These are phyloP conservation scores for Cordyceps tenuipes DNA, from an alignment of 2,329 filamentous ascomycete genomes.

Conservation along the genomic window DNA sequence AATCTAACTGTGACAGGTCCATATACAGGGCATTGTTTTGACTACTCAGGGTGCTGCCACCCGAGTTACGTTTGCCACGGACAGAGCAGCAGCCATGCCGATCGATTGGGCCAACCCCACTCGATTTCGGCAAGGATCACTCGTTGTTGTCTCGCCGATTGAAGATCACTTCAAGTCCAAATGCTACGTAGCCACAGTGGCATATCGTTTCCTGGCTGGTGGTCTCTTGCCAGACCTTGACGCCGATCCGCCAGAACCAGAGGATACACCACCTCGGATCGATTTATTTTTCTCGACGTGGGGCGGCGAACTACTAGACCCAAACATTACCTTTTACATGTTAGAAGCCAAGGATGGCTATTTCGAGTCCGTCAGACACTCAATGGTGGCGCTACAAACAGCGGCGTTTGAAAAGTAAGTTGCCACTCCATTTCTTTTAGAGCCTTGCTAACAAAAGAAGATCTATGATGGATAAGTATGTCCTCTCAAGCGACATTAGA, in stretches of 20 bases:
- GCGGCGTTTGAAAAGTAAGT: slow-evolving; percentile 37
- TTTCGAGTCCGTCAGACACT: slow-evolving; percentile 68
- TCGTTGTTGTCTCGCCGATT: slow-evolving; percentile 44
- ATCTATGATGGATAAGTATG: not conserved
- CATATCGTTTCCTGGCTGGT: slow-evolving; percentile 54
- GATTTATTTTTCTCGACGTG: slow-evolving; percentile 63
- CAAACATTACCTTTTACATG: slow-evolving; percentile 65
- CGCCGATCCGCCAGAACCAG: slow-evolving; percentile 3
- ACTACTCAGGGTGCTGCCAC: slow-evolving; percentile 54
- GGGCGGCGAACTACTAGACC: slow-evolving; percentile 57
- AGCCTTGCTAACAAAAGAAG: not conserved
- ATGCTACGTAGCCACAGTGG: slow-evolving; percentile 65
- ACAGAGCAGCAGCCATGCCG: slow-evolving; percentile 49
- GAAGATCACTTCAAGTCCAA: slow-evolving; percentile 54
- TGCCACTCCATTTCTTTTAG: not conserved
- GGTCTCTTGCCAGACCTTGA: slow-evolving; percentile 48
- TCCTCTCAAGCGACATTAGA: not conserved
- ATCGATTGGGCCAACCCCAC: slow-evolving; percentile 56
- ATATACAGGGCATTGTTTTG: slow-evolving; percentile 57
- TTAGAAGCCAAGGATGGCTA: slow-evolving; percentile 66
- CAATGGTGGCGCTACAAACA: slow-evolving; percentile 60
- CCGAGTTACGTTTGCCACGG: slow-evolving; percentile 62
- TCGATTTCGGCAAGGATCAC: slow-evolving; percentile 42
- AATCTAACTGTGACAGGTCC: slow-evolving; percentile 41
- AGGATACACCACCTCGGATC: slow-evolving; percentile 51